These are phyloP conservation scores for Xylaria sp. DNA, from an alignment of 2,329 filamentous ascomycete genomes.

Conservation along the genomic window DNA sequence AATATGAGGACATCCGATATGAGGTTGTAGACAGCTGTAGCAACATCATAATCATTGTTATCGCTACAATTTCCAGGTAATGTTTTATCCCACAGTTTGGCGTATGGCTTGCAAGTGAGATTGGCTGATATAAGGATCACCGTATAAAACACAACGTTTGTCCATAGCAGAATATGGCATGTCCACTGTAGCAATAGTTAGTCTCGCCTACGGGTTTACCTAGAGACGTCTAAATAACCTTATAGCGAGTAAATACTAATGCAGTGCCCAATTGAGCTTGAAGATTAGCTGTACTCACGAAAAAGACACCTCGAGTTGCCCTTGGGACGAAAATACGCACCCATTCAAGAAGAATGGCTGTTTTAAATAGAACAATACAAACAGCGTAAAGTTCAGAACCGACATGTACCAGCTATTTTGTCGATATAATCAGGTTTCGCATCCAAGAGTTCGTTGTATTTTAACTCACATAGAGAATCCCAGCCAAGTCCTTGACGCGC, in stretches of 20 bases:
- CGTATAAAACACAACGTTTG: slow-evolving; percentile 19
- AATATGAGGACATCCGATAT: slow-evolving; percentile 12
- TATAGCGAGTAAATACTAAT: too few species aligned
- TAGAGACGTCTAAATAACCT: not conserved
- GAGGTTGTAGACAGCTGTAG: slow-evolving; percentile 17
- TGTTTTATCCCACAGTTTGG: slow-evolving; percentile 19
- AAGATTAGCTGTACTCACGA: not conserved
- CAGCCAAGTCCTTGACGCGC: slow-evolving; percentile 11
- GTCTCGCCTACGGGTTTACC: not conserved
- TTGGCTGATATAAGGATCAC: slow-evolving; percentile 4
- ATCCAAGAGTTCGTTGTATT: too few species aligned
- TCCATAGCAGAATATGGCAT: slow-evolving; percentile 10
- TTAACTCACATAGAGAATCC: slow-evolving; percentile 13
- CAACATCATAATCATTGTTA: slow-evolving; percentile 6
- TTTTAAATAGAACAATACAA: slow-evolving; percentile 9
- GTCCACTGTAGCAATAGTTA: slow-evolving; percentile 11
- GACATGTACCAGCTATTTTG: slow-evolving; percentile 9
- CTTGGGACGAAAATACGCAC: slow-evolving; percentile 8
- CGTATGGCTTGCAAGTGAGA: slow-evolving; percentile 8
- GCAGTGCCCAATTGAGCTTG: too few species aligned
- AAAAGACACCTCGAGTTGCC: slow-evolving; percentile 10
- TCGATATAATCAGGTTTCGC: not conserved
- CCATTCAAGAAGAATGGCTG: slow-evolving; percentile 25
- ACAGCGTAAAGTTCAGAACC: slow-evolving; percentile 14
- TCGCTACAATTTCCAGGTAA: slow-evolving; percentile 9